These are phyloP conservation scores for Coemansia biformis DNA, from an alignment of 192 early-diverging fungal species.

Conservation along the genomic window DNA sequence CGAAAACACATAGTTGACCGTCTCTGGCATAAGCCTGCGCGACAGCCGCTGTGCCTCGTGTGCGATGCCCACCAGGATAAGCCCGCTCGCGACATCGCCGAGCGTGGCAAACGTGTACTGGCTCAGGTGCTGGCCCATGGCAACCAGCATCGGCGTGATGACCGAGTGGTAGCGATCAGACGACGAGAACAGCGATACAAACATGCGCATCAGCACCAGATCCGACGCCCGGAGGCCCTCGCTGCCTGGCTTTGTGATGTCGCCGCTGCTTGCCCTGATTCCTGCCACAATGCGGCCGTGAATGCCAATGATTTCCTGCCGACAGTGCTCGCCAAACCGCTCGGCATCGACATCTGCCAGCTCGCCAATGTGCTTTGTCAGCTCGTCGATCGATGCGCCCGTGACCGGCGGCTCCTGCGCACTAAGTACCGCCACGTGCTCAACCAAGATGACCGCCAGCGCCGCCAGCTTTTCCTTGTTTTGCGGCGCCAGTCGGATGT, in stretches of 20 bases:
- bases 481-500: conserved; percentile 72
- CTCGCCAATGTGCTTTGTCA: conserved; percentile 59
- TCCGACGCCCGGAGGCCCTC: conserved; percentile 48
- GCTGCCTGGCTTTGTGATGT: no score
- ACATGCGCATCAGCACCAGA: conserved; percentile 60
- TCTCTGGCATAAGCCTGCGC: conserved; percentile 72
- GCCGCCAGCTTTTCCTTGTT: conserved; percentile 73
- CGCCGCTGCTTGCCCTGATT: conserved; percentile 8
- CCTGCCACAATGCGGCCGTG: conserved; percentile 45
- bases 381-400: conserved; percentile 49
- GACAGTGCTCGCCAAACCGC: conserved; percentile 53
- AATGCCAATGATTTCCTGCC: conserved; percentile 53
- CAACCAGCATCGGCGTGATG: conserved; percentile 74
- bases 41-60: conserved; percentile 61
- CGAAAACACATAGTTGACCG: conserved; percentile 55
- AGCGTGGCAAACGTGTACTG: conserved; percentile 57
- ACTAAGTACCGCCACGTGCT: conserved; percentile 63
- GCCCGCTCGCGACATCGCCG: conserved; percentile 63
- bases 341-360: conserved; percentile 59
- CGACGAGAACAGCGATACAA: conserved; percentile 81
- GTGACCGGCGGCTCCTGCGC: conserved; percentile 56
- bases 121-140: conserved; percentile 72
- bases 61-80: conserved; percentile 71
- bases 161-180: conserved; percentile 87
- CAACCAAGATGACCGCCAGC: conserved; percentile 63